Conservation (phyloP, 257 asterid genomes). For the Nicotiana benthamiana region DNA sequence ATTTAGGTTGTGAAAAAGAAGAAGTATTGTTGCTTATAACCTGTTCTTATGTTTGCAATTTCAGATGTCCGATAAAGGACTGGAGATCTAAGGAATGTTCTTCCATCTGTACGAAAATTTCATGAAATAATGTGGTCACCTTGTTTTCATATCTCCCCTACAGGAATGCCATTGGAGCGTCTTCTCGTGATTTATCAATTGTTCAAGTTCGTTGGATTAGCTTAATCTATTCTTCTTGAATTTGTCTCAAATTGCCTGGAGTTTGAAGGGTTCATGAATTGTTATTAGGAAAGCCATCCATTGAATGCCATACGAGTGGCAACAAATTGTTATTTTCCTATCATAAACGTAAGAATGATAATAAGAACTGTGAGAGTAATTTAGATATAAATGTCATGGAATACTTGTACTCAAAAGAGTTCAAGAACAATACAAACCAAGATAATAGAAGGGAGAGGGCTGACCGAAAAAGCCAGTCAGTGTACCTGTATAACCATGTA, state of each 20-base stretch:
- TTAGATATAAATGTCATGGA: background rate
- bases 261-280: background rate
- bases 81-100: background rate
- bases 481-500: no score
- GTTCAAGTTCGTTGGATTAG: background rate
- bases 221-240: background rate
- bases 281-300: background rate
- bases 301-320: background rate
- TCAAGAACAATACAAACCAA: background rate
- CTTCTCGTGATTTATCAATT: background rate
- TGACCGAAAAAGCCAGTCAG: no score
- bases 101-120: background rate
- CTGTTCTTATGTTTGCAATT: background rate
- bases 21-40: background rate
- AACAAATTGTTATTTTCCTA: background rate
- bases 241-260: background rate
- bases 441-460: no score
- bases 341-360: background rate
- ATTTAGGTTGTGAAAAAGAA: background rate
- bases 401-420: background rate
- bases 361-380: background rate
- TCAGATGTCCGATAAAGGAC: background rate
- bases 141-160: background rate
- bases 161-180: background rate
- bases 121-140: background rate